These are phyloP conservation scores for Phenoliferia sp. DNA, from an alignment of 1,284 basidiomycete species.

Conservation along the genomic window DNA sequence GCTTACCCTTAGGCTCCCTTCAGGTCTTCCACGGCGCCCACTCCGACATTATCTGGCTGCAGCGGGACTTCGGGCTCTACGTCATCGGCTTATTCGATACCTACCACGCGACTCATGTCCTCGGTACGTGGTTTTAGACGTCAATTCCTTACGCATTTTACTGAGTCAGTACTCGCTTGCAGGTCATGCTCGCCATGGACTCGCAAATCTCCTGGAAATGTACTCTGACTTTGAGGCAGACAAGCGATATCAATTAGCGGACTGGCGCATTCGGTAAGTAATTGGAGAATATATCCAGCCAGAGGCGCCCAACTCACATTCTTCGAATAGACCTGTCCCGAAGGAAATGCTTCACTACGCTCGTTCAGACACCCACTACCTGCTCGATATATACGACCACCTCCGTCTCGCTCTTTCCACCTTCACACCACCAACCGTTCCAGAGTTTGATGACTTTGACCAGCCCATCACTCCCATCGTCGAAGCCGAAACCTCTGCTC, in stretches of 20 bases:
- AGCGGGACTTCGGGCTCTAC: conserved; percentile 90
- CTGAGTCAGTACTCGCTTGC: background rate
- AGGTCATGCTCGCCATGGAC: conserved; percentile 77
- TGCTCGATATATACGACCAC: conserved; percentile 87
- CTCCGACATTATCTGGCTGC: conserved; percentile 91
- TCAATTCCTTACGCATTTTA: background rate
- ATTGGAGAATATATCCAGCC: background rate
- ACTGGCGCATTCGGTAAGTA: conserved; percentile 86
- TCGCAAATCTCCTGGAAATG: conserved; percentile 78
- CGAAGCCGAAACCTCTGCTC: conserved; percentile 8
- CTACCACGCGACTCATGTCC: conserved; percentile 82
- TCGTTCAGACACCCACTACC: conserved; percentile 90
- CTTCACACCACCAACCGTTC: conserved; percentile 39
- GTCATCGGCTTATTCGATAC: conserved; percentile 95
- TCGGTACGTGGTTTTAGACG: conserved; percentile 52
- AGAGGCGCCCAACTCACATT: conserved; percentile 34
- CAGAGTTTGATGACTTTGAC: conserved; percentile 7
- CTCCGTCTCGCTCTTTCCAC: conserved; percentile 80
- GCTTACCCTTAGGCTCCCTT: too few relatives aligned
- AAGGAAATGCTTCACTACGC: conserved; percentile 88
- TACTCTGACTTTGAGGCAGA: conserved; percentile 90
- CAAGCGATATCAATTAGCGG: conserved; percentile 92
- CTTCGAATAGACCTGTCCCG: conserved; percentile 63
- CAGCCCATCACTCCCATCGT: conserved; percentile 25
- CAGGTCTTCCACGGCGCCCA: conserved; percentile 92